Conservation (phyloP, 2,329 filamentous ascomycete species). For the Lachnellula arida region DNA sequence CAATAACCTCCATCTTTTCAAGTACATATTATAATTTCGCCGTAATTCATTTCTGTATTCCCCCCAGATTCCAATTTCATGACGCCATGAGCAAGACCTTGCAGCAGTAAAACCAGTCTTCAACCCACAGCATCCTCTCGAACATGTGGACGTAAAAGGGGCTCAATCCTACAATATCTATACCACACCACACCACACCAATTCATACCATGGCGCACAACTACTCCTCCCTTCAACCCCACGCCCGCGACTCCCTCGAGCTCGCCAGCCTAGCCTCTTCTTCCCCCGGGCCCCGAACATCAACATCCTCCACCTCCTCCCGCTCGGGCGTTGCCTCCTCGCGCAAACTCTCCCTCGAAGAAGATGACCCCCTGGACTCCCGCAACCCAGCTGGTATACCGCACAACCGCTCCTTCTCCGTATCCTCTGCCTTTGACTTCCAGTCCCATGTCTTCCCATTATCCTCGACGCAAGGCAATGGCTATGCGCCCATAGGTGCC, state of each 20-base stretch:
- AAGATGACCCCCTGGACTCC: constrained; percentile 72
- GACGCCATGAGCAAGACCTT: constrained; percentile 4
- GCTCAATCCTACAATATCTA: not conserved
- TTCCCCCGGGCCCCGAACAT: constrained; percentile 57
- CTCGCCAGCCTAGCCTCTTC: constrained; percentile 91
- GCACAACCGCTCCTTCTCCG: constrained; percentile 71
- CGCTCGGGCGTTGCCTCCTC: constrained; percentile 89
- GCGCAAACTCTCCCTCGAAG: constrained; percentile 80
- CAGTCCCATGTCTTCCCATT: constrained; percentile 89
- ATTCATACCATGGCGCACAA: constrained; percentile 27
- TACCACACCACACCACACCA: not conserved
- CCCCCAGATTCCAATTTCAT: not conserved
- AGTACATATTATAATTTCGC: no score
- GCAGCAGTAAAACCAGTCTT: not conserved
- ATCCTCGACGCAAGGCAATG: constrained; percentile 69
- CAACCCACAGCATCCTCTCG: not conserved
- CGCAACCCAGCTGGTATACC: constrained; percentile 46
- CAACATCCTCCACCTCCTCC: constrained; percentile 67
- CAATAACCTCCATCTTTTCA: no score
- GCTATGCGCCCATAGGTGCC: constrained; percentile 82
- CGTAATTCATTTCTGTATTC: not conserved
- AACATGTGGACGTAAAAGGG: constrained; percentile 6
- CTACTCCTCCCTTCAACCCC: constrained; percentile 27
- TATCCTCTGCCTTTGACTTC: constrained; percentile 93
- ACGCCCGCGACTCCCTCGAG: constrained; percentile 82